These are phyloP conservation scores for Backusella parvicylindrica DNA, from an alignment of 192 early-diverging fungal genomes.

Conservation along the genomic window DNA sequence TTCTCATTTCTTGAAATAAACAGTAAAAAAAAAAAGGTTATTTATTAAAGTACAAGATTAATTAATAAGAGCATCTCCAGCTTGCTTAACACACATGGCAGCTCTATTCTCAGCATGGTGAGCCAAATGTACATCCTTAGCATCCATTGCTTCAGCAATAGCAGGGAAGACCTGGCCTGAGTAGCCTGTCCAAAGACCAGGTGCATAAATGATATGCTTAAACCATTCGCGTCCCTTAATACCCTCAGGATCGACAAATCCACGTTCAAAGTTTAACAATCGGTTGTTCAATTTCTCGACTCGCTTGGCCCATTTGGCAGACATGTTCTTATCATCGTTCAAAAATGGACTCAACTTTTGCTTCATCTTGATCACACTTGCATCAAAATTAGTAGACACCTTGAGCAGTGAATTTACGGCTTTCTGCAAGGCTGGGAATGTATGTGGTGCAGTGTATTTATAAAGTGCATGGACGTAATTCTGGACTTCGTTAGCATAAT, in stretches of 20 bases:
- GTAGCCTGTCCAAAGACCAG: conserved; percentile 48
- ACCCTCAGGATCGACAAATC: conserved; percentile 55
- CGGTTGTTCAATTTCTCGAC: conserved; percentile 45
- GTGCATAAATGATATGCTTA: conserved; percentile 57
- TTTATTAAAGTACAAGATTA: neutral
- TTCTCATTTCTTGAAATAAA: no score
- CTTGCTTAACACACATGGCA: conserved; percentile 25
- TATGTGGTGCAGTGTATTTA: conserved; percentile 8
- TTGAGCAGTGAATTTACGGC: conserved; percentile 4
- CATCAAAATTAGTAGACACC: conserved; percentile 12
- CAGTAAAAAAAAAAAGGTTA: neutral
- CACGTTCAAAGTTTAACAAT: conserved; percentile 47
- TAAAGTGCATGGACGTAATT: conserved; percentile 37
- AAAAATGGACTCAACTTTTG: neutral
- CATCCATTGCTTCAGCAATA: conserved; percentile 27
- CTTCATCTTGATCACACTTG: neutral
- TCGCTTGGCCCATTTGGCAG: conserved; percentile 15
- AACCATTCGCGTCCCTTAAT: conserved; percentile 51
- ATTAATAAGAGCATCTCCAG: neutral
- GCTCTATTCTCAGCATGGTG: conserved; percentile 19
- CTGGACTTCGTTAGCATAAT: conserved; percentile 47
- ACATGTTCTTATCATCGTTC: neutral
- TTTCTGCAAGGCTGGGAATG: conserved; percentile 10
- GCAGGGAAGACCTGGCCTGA: conserved; percentile 29
- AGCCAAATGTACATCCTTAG: conserved; percentile 15